Evolutionary conservation across 331 rosid species (phyloP).

Genomic region (Arachis monticola): DNA sequence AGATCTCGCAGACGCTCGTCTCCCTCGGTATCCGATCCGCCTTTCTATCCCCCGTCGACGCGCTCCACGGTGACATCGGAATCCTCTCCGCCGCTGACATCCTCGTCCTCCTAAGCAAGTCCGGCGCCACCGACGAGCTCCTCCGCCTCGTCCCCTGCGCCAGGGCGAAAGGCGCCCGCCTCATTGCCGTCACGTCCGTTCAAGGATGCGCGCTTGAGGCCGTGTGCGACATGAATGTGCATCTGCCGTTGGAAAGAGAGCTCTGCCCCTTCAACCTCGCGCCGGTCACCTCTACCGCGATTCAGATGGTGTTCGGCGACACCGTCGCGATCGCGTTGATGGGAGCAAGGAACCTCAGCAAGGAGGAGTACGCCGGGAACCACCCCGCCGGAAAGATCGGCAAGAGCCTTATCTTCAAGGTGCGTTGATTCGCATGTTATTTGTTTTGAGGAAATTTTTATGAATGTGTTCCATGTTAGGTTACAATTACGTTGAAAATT

Average conservation of each 20-base stretch:
- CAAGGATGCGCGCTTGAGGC: slow-evolving; percentile 59
- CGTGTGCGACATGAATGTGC: slow-evolving; percentile 80
- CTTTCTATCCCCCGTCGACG: slow-evolving; percentile 86
- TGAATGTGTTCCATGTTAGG: not conserved
- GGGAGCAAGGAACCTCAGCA: slow-evolving; percentile 83
- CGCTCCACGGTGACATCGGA: slow-evolving; percentile 98
- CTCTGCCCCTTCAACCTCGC: slow-evolving; percentile 93
- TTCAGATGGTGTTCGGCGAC: slow-evolving; percentile 98
- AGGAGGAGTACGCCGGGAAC: slow-evolving; percentile 85
- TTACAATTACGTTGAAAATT: not conserved
- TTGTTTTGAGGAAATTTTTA: not conserved
- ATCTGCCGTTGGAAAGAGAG: slow-evolving; percentile 89
- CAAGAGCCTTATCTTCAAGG: slow-evolving; percentile 96
- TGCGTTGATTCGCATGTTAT: slow-evolving; percentile 5
- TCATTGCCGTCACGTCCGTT: slow-evolving; percentile 77
- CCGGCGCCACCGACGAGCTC: slow-evolving; percentile 97
- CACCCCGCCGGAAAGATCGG: slow-evolving; percentile 98
- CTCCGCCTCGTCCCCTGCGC: slow-evolving; percentile 90
- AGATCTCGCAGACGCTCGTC: slow-evolving; percentile 96
- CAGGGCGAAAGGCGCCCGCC: slow-evolving; percentile 69
- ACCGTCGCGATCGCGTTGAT: slow-evolving; percentile 95
- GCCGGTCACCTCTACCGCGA: slow-evolving; percentile 95
- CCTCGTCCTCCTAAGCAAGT: slow-evolving; percentile 84
- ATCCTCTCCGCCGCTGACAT: slow-evolving; percentile 61
- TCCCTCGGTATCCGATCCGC: slow-evolving; percentile 85